A percentile compares a stretch with the other conserved stretches of the same genome.
Evolutionary conservation across 352 stramenopile species (phyloP).

Genomic region (Phytophthora aleatoria): DNA sequence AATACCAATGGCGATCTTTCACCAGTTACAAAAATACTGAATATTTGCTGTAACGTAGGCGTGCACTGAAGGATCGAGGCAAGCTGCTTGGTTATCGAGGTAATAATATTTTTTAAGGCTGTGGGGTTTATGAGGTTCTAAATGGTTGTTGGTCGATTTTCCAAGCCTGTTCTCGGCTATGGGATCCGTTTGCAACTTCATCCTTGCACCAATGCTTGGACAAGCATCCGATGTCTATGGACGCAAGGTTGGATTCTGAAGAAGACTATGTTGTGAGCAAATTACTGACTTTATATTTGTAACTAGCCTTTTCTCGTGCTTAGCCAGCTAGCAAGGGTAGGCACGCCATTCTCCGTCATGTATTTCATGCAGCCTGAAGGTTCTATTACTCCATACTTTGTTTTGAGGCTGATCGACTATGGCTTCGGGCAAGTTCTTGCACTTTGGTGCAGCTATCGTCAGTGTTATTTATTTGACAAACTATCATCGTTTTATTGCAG

Average conservation of each 20-base stretch:
- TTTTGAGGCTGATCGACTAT: slow-evolving; percentile 63
- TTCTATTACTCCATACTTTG: slow-evolving; percentile 69
- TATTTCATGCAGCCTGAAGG: slow-evolving; percentile 64
- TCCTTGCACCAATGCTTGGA: slow-evolving; percentile 72
- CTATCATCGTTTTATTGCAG: slow-evolving; percentile 26
- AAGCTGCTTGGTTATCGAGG: slow-evolving; percentile 78
- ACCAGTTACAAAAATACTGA: neutral
- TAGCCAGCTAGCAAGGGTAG: slow-evolving; percentile 62
- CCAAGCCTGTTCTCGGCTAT: slow-evolving; percentile 67
- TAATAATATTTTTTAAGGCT: slow-evolving; percentile 11
- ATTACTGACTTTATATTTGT: neutral
- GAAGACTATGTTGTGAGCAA: neutral
- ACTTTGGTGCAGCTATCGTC: neutral
- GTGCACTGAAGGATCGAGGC: slow-evolving; percentile 65
- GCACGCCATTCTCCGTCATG: slow-evolving; percentile 71
- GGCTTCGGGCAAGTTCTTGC: slow-evolving; percentile 54
- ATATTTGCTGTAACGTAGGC: slow-evolving; percentile 31
- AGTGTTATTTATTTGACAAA: slow-evolving; percentile 1
- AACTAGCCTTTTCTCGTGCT: slow-evolving; percentile 72
- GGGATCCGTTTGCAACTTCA: slow-evolving; percentile 63
- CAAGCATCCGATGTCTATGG: slow-evolving; percentile 78
- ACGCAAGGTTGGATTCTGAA: slow-evolving; percentile 56
- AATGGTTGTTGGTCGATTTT: neutral
- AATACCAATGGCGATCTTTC: neutral
- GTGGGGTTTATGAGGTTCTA: neutral